phyloP scores from a whole-genome alignment of 2,329 filamentous ascomycete species.

The Ceratocystis diversiconidia region DNA sequence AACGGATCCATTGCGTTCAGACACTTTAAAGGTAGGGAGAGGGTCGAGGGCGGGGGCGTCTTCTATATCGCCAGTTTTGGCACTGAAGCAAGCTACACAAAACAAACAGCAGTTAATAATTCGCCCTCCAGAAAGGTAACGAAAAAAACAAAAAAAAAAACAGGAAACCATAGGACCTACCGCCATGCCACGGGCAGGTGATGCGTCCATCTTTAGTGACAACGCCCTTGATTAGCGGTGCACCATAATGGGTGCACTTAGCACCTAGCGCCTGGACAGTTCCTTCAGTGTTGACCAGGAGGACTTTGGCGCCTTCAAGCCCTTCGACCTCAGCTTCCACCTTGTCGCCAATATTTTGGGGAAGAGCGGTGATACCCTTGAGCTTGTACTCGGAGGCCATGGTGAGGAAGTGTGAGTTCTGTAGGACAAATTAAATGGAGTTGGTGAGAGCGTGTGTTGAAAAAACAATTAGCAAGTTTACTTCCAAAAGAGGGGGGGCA shows the following conservation, averaged over 20 bases:
- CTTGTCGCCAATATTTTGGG: conserved; percentile 52
- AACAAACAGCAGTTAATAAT: conserved; percentile 8
- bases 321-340: conserved; percentile 84
- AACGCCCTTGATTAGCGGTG: conserved; percentile 74
- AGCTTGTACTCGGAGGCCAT: conserved; percentile 47
- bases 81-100: conserved; percentile 71
- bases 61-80: conserved; percentile 80
- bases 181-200: conserved; percentile 94
- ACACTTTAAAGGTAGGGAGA: conserved; percentile 67
- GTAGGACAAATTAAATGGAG: background rate
- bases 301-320: conserved; percentile 68
- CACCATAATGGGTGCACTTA: conserved; percentile 86
- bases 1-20: conserved; percentile 67
- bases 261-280: conserved; percentile 66
- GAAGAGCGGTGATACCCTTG: conserved; percentile 61
- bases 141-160: background rate
- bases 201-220: conserved; percentile 67
- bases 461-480: background rate
- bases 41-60: conserved; percentile 82
- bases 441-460: background rate
- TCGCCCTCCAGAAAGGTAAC: background rate
- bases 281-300: conserved; percentile 66
- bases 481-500: background rate
- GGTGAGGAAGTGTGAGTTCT: background rate
- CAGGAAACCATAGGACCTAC: conserved; percentile 33